Evolutionary conservation across 352 stramenopile species (phyloP).

Genomic region (Detonula confervacea): DNA sequence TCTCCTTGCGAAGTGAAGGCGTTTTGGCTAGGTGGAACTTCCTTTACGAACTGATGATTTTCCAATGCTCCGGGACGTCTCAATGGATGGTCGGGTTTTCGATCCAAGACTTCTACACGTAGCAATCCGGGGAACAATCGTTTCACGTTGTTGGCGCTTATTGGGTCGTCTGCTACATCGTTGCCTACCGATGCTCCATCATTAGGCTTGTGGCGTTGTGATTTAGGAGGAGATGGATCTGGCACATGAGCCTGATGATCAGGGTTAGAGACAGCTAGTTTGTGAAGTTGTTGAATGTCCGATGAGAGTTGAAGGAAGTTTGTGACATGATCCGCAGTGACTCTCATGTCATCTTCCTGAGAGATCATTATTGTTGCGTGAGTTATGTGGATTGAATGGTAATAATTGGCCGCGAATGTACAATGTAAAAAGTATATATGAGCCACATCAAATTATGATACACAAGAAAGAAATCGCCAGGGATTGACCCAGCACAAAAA

Average conservation of each 20-base stretch:
- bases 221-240: not conserved
- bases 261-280: conserved; percentile 6
- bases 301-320: conserved; percentile 48
- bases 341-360: conserved; percentile 50
- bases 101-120: conserved; percentile 43
- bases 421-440: no score
- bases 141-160: conserved; percentile 28
- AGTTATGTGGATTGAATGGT: no score
- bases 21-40: conserved; percentile 24
- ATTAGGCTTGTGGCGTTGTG: conserved; percentile 21
- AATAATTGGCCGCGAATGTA: no score
- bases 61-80: conserved; percentile 1
- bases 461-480: no score
- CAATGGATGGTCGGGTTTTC: conserved; percentile 26
- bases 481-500: not conserved
- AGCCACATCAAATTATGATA: no score
- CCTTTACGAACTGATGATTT: conserved; percentile 25
- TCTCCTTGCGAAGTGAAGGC: conserved; percentile 7
- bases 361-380: no score
- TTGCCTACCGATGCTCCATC: conserved; percentile 38
- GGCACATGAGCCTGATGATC: conserved; percentile 25
- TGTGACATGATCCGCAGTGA: conserved; percentile 29
- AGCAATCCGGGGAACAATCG: conserved; percentile 43
- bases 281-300: conserved; percentile 22
- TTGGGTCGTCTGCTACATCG: conserved; percentile 43